Conservation (phyloP, 805 yeast genomes). For the Starmera pachycereana region DNA sequence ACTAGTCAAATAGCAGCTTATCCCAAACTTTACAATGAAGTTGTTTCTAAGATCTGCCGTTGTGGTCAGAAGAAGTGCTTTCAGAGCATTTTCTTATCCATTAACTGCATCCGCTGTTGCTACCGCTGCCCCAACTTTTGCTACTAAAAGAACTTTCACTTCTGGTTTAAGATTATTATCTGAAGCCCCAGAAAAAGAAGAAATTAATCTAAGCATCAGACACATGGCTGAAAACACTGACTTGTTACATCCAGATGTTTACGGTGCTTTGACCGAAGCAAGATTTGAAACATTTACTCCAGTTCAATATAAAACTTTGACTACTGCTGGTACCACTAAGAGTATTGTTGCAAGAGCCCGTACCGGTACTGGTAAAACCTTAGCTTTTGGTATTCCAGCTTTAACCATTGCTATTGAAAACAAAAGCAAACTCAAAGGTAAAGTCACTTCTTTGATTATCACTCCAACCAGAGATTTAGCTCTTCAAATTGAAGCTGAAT, state of each 20-base stretch:
- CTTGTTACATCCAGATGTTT: constrained; percentile 18
- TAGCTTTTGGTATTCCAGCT: constrained; percentile 76
- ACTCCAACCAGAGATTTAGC: constrained; percentile 93
- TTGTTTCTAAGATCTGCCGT: background rate
- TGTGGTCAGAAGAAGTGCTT: background rate
- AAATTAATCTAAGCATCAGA: constrained; percentile 3
- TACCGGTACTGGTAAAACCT: constrained; percentile 93
- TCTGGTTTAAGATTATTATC: background rate
- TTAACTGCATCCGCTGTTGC: background rate
- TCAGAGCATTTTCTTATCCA: background rate
- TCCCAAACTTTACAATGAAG: background rate
- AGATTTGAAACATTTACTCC: constrained; percentile 49
- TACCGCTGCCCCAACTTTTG: background rate
- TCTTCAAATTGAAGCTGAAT: constrained; percentile 62
- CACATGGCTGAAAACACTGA: constrained; percentile 18
- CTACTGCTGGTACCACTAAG: constrained; percentile 39
- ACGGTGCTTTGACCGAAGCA: constrained; percentile 27
- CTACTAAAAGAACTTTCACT: background rate
- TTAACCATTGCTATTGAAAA: constrained; percentile 21
- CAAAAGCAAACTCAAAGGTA: constrained; percentile 19
- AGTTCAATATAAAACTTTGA: constrained; percentile 56
- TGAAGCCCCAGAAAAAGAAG: constrained; percentile 6
- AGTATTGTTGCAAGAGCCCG: constrained; percentile 84
- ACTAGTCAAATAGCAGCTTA: no score
- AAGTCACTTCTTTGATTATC: constrained; percentile 55